Evolutionary conservation across 805 yeast species (phyloP), one percentile per base, ranked within the genome.

Genomic region (Scheffersomyces ergatensis): DNA sequence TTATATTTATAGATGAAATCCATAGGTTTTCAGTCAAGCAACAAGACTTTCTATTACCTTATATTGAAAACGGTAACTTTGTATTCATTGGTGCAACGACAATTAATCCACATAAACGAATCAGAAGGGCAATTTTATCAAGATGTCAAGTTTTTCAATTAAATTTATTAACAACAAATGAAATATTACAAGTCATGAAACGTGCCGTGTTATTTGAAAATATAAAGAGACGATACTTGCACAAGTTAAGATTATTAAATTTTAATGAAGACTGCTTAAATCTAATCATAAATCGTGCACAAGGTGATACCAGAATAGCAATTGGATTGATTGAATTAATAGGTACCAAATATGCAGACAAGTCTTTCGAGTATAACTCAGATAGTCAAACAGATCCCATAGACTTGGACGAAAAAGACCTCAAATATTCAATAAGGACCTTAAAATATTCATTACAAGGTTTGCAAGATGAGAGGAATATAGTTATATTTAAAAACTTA

Each of bases 31-130:
- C 82, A 49, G 83, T 85, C 45, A 70, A 81, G 0, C 99, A 93
- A 55, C 99, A 93, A 59, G 98, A 93, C 60, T 76, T 82, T 35
- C 77, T 95, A 35, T 65, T 93, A 30, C 93, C 95, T 0, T 82
- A 79, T 46, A 83, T 92, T 1, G 99, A 93, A 58, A 68, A 77
- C 21, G 98, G 98, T 2, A 80, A 80, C 39, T 79, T 90, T 33
- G 79, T 82, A 1, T 71, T 93, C 33, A 80, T 92, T 38, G 99
- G 99, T 4, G 97, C 98, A n/a, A 93, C 99, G 0, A 90, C 98
- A 0, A 96, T 89, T 51, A 89, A 89, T 55, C 97, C 97, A 3
- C 80, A 85, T 36, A 83, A 85, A 52, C 83, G 88, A 51, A 63
- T 93, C 32, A 82, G 89, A 45, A 78, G 84, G 40, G 97, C 98